A percentile compares a stretch with the other conserved stretches of the same genome.
Evolutionary conservation across 139 green algal species (phyloP).

Genomic region (Chlorella sorokiniana): DNA sequence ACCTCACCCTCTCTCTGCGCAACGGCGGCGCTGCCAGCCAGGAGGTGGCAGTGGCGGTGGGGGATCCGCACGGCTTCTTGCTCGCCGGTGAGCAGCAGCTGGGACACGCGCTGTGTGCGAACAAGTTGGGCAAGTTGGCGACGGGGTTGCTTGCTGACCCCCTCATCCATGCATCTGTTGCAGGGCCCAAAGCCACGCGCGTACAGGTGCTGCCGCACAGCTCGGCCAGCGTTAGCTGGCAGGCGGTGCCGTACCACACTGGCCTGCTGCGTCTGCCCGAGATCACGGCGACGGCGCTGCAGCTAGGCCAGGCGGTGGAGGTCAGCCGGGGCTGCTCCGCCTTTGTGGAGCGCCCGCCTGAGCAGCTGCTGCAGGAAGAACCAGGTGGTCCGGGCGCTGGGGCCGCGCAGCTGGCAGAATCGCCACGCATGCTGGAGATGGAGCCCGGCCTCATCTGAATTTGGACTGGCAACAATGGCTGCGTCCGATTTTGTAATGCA

Average conservation of each 20-base stretch:
- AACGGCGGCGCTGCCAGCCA: background rate
- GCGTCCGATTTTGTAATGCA: background rate
- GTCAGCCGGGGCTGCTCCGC: slow-evolving; percentile 7
- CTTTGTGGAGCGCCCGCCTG: slow-evolving; percentile 17
- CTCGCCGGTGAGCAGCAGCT: slow-evolving; percentile 7
- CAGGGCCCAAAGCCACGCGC: slow-evolving; percentile 18
- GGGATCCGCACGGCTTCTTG: slow-evolving; percentile 35
- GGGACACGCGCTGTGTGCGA: background rate
- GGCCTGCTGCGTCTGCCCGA: slow-evolving; percentile 28
- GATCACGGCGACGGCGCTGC: background rate
- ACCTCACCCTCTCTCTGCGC: slow-evolving; percentile 17
- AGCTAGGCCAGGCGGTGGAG: slow-evolving; percentile 4
- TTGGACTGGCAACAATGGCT: background rate
- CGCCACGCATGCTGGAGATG: background rate
- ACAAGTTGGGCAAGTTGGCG: too few species aligned
- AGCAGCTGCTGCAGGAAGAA: background rate
- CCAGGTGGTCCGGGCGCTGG: too few species aligned
- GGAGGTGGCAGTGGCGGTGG: slow-evolving; percentile 12
- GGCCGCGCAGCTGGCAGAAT: too few species aligned
- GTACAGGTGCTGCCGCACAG: slow-evolving; percentile 12
- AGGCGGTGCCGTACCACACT: slow-evolving; percentile 31
- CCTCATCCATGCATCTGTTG: background rate
- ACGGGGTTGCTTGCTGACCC: background rate
- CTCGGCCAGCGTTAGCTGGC: background rate
- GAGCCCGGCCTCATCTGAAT: background rate